These are phyloP conservation scores for Heritiera littoralis DNA, from an alignment of 345 rosid species.

Conservation along the genomic window DNA sequence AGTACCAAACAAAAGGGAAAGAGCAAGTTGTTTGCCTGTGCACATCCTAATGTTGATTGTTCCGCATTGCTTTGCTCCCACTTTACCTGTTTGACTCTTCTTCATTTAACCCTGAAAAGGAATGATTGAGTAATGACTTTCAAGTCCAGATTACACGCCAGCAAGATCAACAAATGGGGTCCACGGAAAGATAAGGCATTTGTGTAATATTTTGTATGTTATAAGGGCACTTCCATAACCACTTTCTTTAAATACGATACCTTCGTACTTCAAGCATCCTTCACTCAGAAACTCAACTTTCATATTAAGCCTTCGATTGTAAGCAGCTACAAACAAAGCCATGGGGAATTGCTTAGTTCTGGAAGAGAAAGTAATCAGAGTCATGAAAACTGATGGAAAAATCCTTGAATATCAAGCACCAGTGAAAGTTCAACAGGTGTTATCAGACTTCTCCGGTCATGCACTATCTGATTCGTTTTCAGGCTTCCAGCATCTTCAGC, in stretches of 20 bases:
- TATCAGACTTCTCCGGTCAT: conserved; percentile 70
- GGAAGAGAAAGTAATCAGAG: conserved; percentile 54
- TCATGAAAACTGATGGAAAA: conserved; percentile 73
- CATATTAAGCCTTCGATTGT: background rate
- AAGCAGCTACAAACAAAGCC: conserved; percentile 19
- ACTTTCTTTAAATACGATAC: conserved; percentile 35
- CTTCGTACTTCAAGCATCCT: conserved; percentile 24
- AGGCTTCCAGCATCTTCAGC: conserved; percentile 44
- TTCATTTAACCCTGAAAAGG: too few species aligned
- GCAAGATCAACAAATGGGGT: conserved; percentile 33
- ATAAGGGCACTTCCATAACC: conserved; percentile 33
- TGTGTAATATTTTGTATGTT: conserved; percentile 27
- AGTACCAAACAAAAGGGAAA: conserved; percentile 35
- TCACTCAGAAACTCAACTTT: conserved; percentile 22
- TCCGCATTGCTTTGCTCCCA: too few species aligned
- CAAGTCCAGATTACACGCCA: conserved; percentile 18
- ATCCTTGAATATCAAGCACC: conserved; percentile 68
- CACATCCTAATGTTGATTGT: background rate
- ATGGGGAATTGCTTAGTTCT: conserved; percentile 89
- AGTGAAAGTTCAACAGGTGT: conserved; percentile 53
- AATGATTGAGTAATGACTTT: conserved; percentile 11
- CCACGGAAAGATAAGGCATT: conserved; percentile 23
- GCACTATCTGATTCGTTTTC: conserved; percentile 51
- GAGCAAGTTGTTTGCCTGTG: background rate
- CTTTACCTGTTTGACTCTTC: too few species aligned